Evolutionary conservation across 139 green algal genomes (phyloP).

Genomic region (Tetradesmus obliquus): DNA sequence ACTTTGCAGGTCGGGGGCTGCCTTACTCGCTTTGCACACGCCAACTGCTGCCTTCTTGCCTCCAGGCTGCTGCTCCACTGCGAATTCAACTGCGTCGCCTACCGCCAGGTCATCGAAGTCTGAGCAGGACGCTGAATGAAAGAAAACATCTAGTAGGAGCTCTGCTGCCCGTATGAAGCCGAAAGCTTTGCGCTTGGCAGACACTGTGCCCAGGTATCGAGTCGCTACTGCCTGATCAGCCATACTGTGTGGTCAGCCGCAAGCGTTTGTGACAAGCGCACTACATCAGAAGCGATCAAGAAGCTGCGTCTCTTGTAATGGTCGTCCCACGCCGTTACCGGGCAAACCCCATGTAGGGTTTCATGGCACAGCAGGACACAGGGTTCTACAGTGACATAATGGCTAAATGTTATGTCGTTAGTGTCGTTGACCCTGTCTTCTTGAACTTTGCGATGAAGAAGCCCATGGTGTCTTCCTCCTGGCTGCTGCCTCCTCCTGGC

Average conservation of each 20-base stretch:
- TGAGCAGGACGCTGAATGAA: neutral
- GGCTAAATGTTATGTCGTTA: neutral
- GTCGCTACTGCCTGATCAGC: neutral
- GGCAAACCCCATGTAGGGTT: no score
- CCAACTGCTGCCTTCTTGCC: neutral
- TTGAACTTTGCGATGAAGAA: slow-evolving; percentile 93
- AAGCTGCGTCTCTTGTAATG: no score
- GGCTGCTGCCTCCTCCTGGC: neutral
- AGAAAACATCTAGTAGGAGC: neutral
- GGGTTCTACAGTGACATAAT: no score
- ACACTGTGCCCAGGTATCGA: neutral
- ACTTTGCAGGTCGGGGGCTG: neutral
- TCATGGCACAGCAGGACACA: neutral
- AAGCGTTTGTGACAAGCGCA: no score
- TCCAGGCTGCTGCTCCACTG: neutral
- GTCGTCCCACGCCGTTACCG: no score
- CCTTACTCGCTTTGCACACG: neutral
- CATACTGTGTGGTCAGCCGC: neutral
- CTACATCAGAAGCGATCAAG: no score
- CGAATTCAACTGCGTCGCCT: slow-evolving; percentile 19
- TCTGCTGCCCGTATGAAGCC: slow-evolving; percentile 6
- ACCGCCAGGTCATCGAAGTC: neutral
- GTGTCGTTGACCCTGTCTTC: slow-evolving; percentile 50
- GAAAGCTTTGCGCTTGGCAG: neutral
- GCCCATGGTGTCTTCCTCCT: slow-evolving; percentile 80